These are phyloP conservation scores for Geotrichum reessii DNA, from an alignment of 1,139 yeast species.

Conservation along the genomic window DNA sequence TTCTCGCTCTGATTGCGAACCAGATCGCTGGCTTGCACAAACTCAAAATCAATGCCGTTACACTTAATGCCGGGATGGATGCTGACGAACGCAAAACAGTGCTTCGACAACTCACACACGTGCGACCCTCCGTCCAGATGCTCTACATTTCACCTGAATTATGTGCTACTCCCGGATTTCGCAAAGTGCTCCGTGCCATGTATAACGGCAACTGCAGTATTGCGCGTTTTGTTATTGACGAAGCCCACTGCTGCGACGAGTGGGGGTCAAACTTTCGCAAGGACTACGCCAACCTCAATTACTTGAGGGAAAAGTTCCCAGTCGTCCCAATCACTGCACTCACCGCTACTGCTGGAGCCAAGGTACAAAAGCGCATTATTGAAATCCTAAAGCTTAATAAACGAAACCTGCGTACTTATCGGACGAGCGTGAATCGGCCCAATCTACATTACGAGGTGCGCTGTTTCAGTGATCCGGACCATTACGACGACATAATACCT, in stretches of 20 bases:
- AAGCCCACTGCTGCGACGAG: slow-evolving; percentile 86
- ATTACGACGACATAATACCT: slow-evolving; percentile 46
- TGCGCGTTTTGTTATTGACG: slow-evolving; percentile 70
- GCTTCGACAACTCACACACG: slow-evolving; percentile 21
- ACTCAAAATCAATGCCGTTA: slow-evolving; percentile 58
- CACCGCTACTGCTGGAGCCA: slow-evolving; percentile 67
- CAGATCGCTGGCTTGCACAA: slow-evolving; percentile 65
- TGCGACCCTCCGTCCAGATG: slow-evolving; percentile 31
- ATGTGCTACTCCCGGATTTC: slow-evolving; percentile 27
- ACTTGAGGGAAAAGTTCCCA: slow-evolving; percentile 64
- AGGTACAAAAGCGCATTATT: slow-evolving; percentile 26
- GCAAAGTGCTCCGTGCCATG: slow-evolving; percentile 22
- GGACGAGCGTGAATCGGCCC: slow-evolving; percentile 56
- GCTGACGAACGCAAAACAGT: slow-evolving; percentile 21
- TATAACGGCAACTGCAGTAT: slow-evolving; percentile 18
- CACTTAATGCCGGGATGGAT: slow-evolving; percentile 26
- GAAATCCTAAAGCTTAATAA: slow-evolving; percentile 23
- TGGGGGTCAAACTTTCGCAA: slow-evolving; percentile 94
- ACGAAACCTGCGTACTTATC: slow-evolving; percentile 21
- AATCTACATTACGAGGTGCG: slow-evolving; percentile 71
- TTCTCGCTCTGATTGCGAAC: slow-evolving; percentile 86
- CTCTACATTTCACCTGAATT: slow-evolving; percentile 83
- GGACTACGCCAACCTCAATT: slow-evolving; percentile 68
- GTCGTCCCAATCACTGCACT: slow-evolving; percentile 76
- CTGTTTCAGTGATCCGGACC: slow-evolving; percentile 30